A percentile compares a stretch with the other conserved stretches of the same genome.
phyloP scores from a whole-genome alignment of 768 basidiomycete species.

The Termitomyces sp. region DNA sequence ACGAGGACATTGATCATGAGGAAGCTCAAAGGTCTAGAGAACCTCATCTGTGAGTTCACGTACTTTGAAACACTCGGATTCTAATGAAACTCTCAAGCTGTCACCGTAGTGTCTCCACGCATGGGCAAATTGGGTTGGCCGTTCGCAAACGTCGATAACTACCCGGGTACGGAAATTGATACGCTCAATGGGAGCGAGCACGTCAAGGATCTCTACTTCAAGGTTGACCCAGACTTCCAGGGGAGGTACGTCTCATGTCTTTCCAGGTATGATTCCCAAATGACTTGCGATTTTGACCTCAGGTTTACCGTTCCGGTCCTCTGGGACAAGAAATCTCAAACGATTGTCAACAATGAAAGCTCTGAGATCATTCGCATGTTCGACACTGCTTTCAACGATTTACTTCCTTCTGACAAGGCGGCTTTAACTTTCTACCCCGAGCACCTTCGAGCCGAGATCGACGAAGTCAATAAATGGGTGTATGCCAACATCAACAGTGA shows the following conservation, averaged over 20 bases:
- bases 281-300: neutral
- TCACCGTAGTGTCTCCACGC: conserved; percentile 78
- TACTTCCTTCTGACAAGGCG: conserved; percentile 60
- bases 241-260: conserved; percentile 45
- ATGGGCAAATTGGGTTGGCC: conserved; percentile 89
- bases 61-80: neutral
- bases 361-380: conserved; percentile 93
- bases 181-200: conserved; percentile 63
- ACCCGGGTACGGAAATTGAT: conserved; percentile 69
- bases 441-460: conserved; percentile 67
- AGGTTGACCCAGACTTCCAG: conserved; percentile 61
- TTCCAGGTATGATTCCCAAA: no score
- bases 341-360: conserved; percentile 94
- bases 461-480: conserved; percentile 79
- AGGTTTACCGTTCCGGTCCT: conserved; percentile 85
- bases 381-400: conserved; percentile 77
- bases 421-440: conserved; percentile 75
- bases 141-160: conserved; percentile 64
- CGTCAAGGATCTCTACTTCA: conserved; percentile 81
- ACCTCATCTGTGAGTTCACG: conserved; percentile 64
- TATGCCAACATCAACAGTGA: conserved; percentile 79
- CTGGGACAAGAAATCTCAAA: conserved; percentile 84
- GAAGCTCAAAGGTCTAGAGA: conserved; percentile 88
- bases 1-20: conserved; percentile 82
- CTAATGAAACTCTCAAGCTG: conserved; percentile 35